Conservation (phyloP, 208 protist species). For the Acanthamoeba healyi region DNA sequence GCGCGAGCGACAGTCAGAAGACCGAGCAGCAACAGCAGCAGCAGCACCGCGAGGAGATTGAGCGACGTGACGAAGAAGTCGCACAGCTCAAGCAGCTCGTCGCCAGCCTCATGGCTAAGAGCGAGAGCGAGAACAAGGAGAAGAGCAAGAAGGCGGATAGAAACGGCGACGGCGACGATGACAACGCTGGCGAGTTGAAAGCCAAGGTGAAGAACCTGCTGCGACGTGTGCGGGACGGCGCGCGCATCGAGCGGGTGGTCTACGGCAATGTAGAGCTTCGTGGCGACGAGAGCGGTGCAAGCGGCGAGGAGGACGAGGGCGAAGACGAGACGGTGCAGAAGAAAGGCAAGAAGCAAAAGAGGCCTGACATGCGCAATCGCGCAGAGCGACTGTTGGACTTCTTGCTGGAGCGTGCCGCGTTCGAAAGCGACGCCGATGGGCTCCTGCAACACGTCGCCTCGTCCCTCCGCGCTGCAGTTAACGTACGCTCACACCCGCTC, state of each 20-base stretch:
- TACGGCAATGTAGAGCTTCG: background rate
- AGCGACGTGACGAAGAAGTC: background rate
- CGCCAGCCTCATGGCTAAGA: background rate
- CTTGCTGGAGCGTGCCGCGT: background rate
- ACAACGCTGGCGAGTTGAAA: background rate
- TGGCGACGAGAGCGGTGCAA: conserved; percentile 56
- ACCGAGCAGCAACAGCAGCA: too few species aligned
- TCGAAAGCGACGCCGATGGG: background rate
- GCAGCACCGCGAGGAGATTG: background rate
- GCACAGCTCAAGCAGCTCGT: conserved; percentile 28
- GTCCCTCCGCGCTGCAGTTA: background rate
- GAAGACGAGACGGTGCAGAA: background rate
- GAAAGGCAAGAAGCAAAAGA: conserved; percentile 38
- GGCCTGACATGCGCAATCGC: background rate
- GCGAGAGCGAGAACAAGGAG: background rate
- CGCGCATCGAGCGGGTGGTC: background rate
- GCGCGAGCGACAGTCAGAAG: background rate
- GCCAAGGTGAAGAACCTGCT: background rate
- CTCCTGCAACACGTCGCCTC: background rate
- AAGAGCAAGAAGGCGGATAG: background rate
- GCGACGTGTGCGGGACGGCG: background rate
- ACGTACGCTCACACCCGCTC: background rate
- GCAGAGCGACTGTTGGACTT: background rate
- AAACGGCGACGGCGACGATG: background rate
- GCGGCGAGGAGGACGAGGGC: background rate